These are phyloP conservation scores for Peniophora sp. DNA, from an alignment of 1,284 basidiomycete species.

Conservation along the genomic window DNA sequence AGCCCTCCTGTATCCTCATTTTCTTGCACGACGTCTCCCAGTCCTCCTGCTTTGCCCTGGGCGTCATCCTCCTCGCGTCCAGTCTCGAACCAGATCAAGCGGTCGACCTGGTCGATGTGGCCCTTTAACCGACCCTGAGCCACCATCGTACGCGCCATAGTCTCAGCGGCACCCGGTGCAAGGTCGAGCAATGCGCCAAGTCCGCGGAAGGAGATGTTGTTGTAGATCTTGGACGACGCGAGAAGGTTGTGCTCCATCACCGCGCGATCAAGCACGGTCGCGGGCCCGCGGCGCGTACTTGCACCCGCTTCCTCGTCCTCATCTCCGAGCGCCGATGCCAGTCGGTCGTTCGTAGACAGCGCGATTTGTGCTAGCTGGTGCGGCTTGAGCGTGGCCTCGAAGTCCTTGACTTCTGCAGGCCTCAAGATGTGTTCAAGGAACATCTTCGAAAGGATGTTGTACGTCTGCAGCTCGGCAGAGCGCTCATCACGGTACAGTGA, in stretches of 20 bases:
- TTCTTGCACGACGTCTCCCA: slow-evolving; percentile 78
- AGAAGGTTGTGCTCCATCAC: slow-evolving; percentile 98
- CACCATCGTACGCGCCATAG: slow-evolving; percentile 93
- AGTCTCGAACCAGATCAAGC: slow-evolving; percentile 86
- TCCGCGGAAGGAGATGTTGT: slow-evolving; percentile 89
- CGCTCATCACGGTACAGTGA: slow-evolving; percentile 93
- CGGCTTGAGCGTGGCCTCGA: slow-evolving; percentile 80
- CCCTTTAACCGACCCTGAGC: slow-evolving; percentile 89
- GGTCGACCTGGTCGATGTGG: slow-evolving; percentile 91
- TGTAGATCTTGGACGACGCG: slow-evolving; percentile 91
- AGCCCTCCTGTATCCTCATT: slow-evolving; percentile 83
- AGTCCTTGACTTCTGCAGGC: slow-evolving; percentile 81
- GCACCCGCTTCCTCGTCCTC: slow-evolving; percentile 53
- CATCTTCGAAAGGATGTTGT: slow-evolving; percentile 93
- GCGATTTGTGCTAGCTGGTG: slow-evolving; percentile 92
- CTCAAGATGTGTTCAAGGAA: slow-evolving; percentile 95
- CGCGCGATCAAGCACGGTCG: slow-evolving; percentile 94
- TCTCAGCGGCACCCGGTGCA: slow-evolving; percentile 84
- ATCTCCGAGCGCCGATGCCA: slow-evolving; percentile 58
- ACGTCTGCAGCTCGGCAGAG: slow-evolving; percentile 68
- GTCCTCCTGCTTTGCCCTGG: slow-evolving; percentile 85
- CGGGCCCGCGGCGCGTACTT: slow-evolving; percentile 78
- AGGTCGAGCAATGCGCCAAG: slow-evolving; percentile 81
- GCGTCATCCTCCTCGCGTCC: slow-evolving; percentile 79
- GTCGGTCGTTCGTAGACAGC: slow-evolving; percentile 69